Percentiles rank a stretch among this genome's conserved stretches.
Evolutionary conservation across 2,329 filamentous ascomycete species (phyloP).

Genomic region (Scedosporium dehoogii): DNA sequence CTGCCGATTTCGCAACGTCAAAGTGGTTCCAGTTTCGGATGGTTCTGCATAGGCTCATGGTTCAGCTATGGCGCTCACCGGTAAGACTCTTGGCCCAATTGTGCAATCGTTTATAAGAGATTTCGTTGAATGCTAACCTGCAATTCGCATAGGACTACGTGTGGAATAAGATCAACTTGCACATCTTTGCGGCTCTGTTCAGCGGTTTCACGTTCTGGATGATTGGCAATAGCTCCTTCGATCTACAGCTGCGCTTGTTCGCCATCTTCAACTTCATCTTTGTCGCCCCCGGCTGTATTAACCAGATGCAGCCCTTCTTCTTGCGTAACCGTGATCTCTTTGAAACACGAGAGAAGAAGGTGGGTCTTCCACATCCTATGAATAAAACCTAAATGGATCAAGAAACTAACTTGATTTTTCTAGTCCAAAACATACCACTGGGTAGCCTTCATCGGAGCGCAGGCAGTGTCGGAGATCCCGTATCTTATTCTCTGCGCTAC

Average conservation of each 20-base stretch:
- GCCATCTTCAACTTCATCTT: slow-evolving; percentile 44
- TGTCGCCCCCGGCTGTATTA: slow-evolving; percentile 29
- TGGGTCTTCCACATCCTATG: background rate
- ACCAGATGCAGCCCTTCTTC: slow-evolving; percentile 36
- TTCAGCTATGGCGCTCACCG: slow-evolving; percentile 16
- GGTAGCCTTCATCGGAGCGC: slow-evolving; percentile 44
- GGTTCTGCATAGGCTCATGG: slow-evolving; percentile 18
- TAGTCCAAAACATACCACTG: slow-evolving; percentile 37
- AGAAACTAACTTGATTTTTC: background rate
- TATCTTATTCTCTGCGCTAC: slow-evolving; percentile 33
- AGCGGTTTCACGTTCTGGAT: slow-evolving; percentile 40
- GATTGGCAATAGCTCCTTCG: slow-evolving; percentile 28
- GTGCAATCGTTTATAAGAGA: slow-evolving; percentile 9
- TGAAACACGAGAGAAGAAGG: slow-evolving; percentile 37
- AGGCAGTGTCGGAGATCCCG: slow-evolving; percentile 37
- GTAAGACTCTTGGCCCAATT: slow-evolving; percentile 16
- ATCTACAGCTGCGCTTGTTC: slow-evolving; percentile 31
- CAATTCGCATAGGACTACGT: slow-evolving; percentile 15
- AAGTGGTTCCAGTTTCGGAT: slow-evolving; percentile 27
- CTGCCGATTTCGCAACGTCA: slow-evolving; percentile 26
- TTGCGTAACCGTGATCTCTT: slow-evolving; percentile 37
- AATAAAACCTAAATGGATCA: background rate
- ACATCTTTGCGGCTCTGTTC: slow-evolving; percentile 34
- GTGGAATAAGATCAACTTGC: slow-evolving; percentile 22
- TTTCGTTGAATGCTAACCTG: slow-evolving; percentile 19